Evolutionary conservation across 768 basidiomycete species (phyloP).

Genomic region (Suillus spraguei): DNA sequence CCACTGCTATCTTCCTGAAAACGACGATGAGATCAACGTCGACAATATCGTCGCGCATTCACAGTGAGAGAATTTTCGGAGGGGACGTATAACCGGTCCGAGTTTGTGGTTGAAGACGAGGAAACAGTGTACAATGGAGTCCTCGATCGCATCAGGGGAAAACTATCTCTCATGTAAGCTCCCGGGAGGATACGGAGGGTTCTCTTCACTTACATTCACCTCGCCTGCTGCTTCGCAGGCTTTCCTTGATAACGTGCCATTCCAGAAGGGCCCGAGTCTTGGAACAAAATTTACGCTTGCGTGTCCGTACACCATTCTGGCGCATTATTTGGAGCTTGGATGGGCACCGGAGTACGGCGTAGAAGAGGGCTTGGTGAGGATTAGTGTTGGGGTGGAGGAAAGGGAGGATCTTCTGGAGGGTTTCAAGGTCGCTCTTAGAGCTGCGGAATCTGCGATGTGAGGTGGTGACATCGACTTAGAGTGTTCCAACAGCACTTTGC

Average conservation of each 20-base stretch:
- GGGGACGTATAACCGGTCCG: too few relatives aligned
- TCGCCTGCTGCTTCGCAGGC: slow-evolving; percentile 64
- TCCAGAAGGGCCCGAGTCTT: slow-evolving; percentile 87
- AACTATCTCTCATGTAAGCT: slow-evolving; percentile 75
- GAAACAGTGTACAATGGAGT: too few relatives aligned
- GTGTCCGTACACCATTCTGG: slow-evolving; percentile 91
- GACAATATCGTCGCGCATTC: too few relatives aligned
- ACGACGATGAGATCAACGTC: too few relatives aligned
- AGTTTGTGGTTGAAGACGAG: too few relatives aligned
- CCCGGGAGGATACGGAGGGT: slow-evolving; percentile 65
- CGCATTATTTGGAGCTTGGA: slow-evolving; percentile 85
- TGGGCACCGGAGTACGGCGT: slow-evolving; percentile 93
- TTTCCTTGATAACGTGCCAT: slow-evolving; percentile 84
- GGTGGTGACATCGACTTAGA: background rate
- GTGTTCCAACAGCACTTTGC: slow-evolving; percentile 5
- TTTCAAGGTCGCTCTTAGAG: slow-evolving; percentile 67
- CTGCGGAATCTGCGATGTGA: slow-evolving; percentile 57
- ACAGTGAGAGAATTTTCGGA: too few relatives aligned
- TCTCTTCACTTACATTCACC: slow-evolving; percentile 88
- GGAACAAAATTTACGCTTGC: slow-evolving; percentile 97
- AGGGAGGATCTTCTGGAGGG: slow-evolving; percentile 51
- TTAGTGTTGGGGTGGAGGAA: slow-evolving; percentile 93
- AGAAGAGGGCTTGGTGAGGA: slow-evolving; percentile 78
- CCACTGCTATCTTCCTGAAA: too few relatives aligned
- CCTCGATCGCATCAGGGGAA: slow-evolving; percentile 21